Percentiles rank a stretch among this genome's conserved stretches.
These are phyloP conservation scores for Acacia pycnantha DNA, from an alignment of 331 rosid genomes.

Conservation along the genomic window DNA sequence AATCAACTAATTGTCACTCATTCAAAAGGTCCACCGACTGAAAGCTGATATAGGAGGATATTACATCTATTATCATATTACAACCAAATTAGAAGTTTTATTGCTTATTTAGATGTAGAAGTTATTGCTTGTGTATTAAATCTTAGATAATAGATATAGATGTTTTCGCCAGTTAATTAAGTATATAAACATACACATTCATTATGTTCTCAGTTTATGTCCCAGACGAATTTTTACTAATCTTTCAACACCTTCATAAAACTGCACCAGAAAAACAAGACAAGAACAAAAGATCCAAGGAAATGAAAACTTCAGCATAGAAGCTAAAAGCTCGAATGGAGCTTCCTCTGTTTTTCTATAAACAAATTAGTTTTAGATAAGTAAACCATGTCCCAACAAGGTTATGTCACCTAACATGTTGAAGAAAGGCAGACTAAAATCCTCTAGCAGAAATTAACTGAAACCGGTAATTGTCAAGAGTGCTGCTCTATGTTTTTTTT, in stretches of 20 bases:
- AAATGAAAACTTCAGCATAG: not conserved
- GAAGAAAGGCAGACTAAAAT: not conserved
- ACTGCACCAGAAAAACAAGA: not conserved
- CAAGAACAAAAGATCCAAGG: conserved; percentile 4
- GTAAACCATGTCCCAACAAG: not conserved
- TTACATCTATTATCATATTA: not conserved
- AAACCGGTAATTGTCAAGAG: not conserved
- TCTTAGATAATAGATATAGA: not conserved
- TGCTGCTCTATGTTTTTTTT: conserved; percentile 2
- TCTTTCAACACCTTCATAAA: not conserved
- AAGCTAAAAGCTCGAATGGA: conserved; percentile 12
- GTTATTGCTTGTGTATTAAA: not conserved
- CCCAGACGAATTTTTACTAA: conserved; percentile 9
- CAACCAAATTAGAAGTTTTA: not conserved
- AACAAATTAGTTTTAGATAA: too few species aligned
- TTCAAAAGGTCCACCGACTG: not conserved
- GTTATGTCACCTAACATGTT: not conserved
- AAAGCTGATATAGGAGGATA: not conserved
- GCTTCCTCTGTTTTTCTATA: not conserved
- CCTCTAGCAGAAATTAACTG: not conserved
- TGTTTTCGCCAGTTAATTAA: conserved; percentile 3
- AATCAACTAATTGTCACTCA: not conserved
- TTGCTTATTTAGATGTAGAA: not conserved
- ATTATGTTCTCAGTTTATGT: not conserved
- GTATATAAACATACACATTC: not conserved